Percentiles rank a stretch among this genome's conserved stretches.
These are phyloP conservation scores for Pythium dissotocum DNA, from an alignment of 352 stramenopile genomes.

Conservation along the genomic window DNA sequence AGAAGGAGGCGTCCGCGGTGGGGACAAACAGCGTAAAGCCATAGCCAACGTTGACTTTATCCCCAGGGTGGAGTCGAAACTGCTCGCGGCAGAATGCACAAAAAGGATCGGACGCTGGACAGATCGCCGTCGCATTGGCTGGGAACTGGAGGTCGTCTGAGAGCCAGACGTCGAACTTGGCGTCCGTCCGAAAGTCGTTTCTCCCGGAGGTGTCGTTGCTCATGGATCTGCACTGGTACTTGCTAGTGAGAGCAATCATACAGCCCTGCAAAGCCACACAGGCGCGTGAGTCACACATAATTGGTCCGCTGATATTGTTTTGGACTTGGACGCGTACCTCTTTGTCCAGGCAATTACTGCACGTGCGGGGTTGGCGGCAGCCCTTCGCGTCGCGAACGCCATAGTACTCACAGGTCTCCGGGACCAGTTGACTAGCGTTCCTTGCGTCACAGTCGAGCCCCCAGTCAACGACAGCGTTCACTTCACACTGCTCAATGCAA, in stretches of 20 bases:
- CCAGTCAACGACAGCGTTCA: neutral
- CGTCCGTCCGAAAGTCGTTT: neutral
- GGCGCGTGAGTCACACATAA: too few species aligned
- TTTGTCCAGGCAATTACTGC: neutral
- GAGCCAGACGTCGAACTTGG: neutral
- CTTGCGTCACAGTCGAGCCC: neutral
- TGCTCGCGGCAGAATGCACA: neutral
- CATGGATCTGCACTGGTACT: neutral
- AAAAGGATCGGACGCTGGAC: neutral
- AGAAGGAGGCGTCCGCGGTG: neutral
- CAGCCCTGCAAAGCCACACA: neutral
- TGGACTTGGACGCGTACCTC: neutral
- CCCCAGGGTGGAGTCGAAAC: neutral
- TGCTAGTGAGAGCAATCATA: neutral
- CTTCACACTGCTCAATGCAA: neutral
- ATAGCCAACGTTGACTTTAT: neutral
- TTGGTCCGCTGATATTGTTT: too few species aligned
- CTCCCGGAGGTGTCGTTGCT: too few species aligned
- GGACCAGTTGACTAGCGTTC: neutral
- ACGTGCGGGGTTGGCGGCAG: neutral
- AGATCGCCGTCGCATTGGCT: neutral
- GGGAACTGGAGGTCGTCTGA: neutral
- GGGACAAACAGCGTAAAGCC: neutral
- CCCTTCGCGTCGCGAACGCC: neutral
- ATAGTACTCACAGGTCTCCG: neutral